Evolutionary conservation across 495 filamentous ascomycete genomes (phyloP), one percentile per base, ranked within the genome.

Genomic region (Beverwykella pulmonaria): DNA sequence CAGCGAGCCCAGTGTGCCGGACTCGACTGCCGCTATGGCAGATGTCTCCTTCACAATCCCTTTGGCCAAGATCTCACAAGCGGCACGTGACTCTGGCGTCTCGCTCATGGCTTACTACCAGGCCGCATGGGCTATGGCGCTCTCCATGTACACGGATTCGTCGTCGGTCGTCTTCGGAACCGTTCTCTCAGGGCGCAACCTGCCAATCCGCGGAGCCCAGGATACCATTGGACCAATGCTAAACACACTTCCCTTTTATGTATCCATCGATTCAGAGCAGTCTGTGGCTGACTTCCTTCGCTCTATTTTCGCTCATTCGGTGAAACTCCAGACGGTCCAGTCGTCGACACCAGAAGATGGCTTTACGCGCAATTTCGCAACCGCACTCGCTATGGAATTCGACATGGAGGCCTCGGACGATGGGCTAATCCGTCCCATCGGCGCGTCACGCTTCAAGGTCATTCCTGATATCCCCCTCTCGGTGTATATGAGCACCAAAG

Each of bases 121-220:
- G 26, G 63, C 54, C 1, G 56, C 63, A 4, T 66, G 63, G 63
- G 63, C 41, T 2, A 23, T 66, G n/a, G 47, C 48, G 12, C 23
- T 66, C 3, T 9, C 41, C 3, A 20, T 6, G 14, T 66, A 66
- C 29, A 52, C 29, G 32, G 46, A 59, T 20, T 52, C 54, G 4
- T 1, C 26, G 8, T 6, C 34, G 4, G 25, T 66, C 12, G 17
- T 4, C 6, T 66, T 66, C 22, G 63, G 63, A 8, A 36, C 29
- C 39, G 54, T 66, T 12, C 44, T 66, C 29, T 60, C 55, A 14
- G 63, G 63, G 6, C 54, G 63, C 12, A 53, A 3, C 12, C 15
- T 66, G 1, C 41, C 39, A 15, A 39, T 60, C 2, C 19, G n/a
- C 9, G 63, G 32, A 7, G 9, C 48, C 1, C 23, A 46, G 5